Evolutionary conservation across 2,329 filamentous ascomycete genomes (phyloP), one percentile per base, ranked within the genome.

Genomic region (Xylariaceae sp.): DNA sequence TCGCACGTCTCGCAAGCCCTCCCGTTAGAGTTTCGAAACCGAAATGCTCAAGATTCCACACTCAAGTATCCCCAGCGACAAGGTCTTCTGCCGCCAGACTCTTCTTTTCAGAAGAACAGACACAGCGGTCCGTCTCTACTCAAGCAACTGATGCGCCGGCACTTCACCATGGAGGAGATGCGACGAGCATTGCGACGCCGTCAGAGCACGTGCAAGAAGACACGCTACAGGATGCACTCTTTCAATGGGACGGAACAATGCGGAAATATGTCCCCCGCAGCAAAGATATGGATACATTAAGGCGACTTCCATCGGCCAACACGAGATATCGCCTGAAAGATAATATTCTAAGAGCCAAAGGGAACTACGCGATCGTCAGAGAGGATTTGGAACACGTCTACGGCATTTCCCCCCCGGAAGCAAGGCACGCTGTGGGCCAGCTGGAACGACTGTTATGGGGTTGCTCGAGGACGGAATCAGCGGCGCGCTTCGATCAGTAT

Each of bases 371-470:
- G 1, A n/a, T 39, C 12, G 29, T 55, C 19, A 29, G 36, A 31
- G 15, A 33, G 4, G 53, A 59, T 19, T 30, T 62, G 1, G 41
- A 37, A 17, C 12, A 34, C 11, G 22, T 50, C 9, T 60, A 54
- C 43, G 40, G 37, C 2, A 17, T 62, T 4, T 49, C 57, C 3
- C 35, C 29, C 31, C 16, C 39, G 19, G 51, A 59, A 45, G 49
- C 55, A 22, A 42, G 37, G 12, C 51, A 58, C 41, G 49, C 59
- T 9, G 43, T 53, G n/a, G 32, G 33, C 26, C 60, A 63, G 34
- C 24, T 63, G 33, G 37, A 51, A 44, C 53, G 53, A 26, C 22
- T 60, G 18, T 49, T 60, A 28, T 38, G 44, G 40, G 49, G 45
- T 8, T 33, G 19, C 4, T 37, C 24, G 4, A 18, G n/a, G 8